These are phyloP conservation scores for Heliamphora ciliata DNA, from an alignment of 179 eudicot genomes.

Conservation along the genomic window DNA sequence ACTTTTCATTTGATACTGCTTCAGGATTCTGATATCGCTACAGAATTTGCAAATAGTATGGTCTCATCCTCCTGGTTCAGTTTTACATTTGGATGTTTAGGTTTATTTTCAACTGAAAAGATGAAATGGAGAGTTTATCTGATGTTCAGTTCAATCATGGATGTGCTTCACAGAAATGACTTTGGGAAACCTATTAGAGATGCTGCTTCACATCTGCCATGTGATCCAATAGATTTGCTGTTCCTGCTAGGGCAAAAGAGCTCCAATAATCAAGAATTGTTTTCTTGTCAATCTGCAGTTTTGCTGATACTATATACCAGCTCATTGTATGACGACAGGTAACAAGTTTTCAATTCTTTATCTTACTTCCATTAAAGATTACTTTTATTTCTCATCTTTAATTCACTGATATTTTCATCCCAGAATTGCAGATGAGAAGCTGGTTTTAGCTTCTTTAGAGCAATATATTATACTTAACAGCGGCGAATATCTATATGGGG, in stretches of 20 bases:
- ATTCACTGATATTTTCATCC: constrained; percentile 15
- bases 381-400: not conserved
- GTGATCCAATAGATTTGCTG: constrained; percentile 80
- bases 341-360: constrained; percentile 13
- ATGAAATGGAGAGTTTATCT: constrained; percentile 68
- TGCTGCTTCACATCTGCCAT: constrained; percentile 62
- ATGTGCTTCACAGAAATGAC: constrained; percentile 53
- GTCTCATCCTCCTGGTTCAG: constrained; percentile 81
- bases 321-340: constrained; percentile 78
- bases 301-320: constrained; percentile 60
- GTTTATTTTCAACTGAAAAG: constrained; percentile 68
- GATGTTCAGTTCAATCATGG: constrained; percentile 62
- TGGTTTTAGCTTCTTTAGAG: constrained; percentile 84
- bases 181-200: constrained; percentile 62
- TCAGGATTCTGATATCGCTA: constrained; percentile 37
- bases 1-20: constrained; percentile 54
- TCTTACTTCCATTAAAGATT: constrained; percentile 1
- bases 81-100: constrained; percentile 72
- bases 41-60: constrained; percentile 44
- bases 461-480: constrained; percentile 78
- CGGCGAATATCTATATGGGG: constrained; percentile 34
- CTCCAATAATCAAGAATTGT: constrained; percentile 41
- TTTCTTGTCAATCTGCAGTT: constrained; percentile 70
- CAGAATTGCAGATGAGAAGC: constrained; percentile 81
- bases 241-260: constrained; percentile 83